phyloP scores from a whole-genome alignment of 768 basidiomycete species.

The Leucosporidium yakuticum region DNA sequence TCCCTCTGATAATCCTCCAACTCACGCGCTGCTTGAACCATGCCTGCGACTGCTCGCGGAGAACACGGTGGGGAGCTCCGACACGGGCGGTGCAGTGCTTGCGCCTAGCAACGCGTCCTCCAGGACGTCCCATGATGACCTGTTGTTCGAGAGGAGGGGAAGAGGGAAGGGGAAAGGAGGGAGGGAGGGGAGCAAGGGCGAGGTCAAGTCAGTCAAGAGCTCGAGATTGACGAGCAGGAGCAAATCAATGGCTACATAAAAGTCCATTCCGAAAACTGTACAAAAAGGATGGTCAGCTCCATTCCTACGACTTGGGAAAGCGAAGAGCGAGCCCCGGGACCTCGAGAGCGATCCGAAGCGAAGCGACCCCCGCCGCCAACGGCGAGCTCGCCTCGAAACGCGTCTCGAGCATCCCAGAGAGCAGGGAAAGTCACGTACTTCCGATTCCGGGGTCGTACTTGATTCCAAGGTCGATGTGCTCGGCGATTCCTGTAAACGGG shows the following conservation, averaged over 20 bases:
- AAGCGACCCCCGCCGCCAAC: too few species aligned
- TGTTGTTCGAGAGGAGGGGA: constrained; percentile 32
- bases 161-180: not conserved
- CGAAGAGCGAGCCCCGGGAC: not conserved
- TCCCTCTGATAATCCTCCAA: constrained; percentile 40
- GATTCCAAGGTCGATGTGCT: constrained; percentile 98
- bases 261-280: constrained; percentile 91
- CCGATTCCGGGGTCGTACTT: constrained; percentile 97
- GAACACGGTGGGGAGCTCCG: constrained; percentile 82
- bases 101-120: constrained; percentile 80
- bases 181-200: too few species aligned
- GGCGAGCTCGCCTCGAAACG: not conserved
- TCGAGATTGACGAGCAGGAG: not conserved
- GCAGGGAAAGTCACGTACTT: not conserved
- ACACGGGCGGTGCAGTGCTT: constrained; percentile 81
- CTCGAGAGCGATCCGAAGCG: too few species aligned
- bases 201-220: too few species aligned
- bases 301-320: constrained; percentile 44
- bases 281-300: too few species aligned
- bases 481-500: constrained; percentile 41
- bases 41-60: constrained; percentile 66
- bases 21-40: constrained; percentile 49
- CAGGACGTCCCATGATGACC: constrained; percentile 88
- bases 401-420: not conserved
- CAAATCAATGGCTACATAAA: constrained; percentile 52